Base-by-base conservation (phyloP, 352 stramenopile genomes). In the Pythium pyrilobum region DNA sequence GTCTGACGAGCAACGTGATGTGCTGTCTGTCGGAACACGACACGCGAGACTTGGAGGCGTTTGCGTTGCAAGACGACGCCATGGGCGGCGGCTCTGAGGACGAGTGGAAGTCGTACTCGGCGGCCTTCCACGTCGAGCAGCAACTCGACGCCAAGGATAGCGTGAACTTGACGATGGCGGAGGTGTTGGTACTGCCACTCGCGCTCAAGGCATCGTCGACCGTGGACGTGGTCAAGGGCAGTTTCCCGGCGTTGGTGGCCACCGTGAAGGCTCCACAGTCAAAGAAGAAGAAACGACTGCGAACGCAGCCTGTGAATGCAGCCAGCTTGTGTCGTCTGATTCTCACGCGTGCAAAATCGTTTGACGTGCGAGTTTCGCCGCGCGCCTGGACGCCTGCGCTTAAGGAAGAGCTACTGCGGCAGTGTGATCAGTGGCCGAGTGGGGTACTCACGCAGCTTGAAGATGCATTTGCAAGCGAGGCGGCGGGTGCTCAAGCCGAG, bases 11-110 rank as follows among this genome's bases (percentile, higher is more conserved):
- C 2, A 39, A 79, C 9, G 66, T 89, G 25, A 64, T 77, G 12
- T 83, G 69, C 50, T 86, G 78, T 33, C 32, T 86, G 15, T 72
- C 64, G 11, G 8, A 23, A 7, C 31, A 67, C 21, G 78, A 89
- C 34, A 52, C 75, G 6, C 15, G 46, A 6, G 15, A 52, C 5
- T 31, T 83, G 16, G 34, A 84, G 36, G 33, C 25, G 32, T 51
- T 55, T 0, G 59, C 71, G 0, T 18, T n/a, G 3, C 61, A 49
- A 3, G 64, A 37, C 43, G 62, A 66, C 20, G 25, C 28, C 43
- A 33, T 20, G 15, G 39, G n/a, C 15, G n/a, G n/a, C n/a, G n/a
- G n/a, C n/a, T n/a, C n/a, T n/a, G 32, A 25, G 12, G 47, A 61
- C 27, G 48, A 67, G 27, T 60, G 73, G 57, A 61, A 74, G 32